Conservation (phyloP, 176 grass and related monocot genomes). For the Chrysopogon serrulatus region DNA sequence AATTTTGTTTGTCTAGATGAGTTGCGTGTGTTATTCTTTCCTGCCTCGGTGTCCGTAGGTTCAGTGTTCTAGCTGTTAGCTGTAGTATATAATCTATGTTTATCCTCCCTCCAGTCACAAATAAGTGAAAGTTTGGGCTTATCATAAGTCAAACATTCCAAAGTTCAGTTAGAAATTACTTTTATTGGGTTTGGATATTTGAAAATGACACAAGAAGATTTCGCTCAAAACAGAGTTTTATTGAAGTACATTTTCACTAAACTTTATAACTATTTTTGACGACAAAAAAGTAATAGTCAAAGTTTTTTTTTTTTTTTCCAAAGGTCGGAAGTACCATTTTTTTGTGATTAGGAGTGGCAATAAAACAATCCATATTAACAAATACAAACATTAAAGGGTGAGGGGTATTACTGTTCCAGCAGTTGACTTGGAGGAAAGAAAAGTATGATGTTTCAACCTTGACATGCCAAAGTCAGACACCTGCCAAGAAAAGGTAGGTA, state of each 20-base stretch:
- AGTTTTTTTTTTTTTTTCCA: background rate
- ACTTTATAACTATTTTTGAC: background rate
- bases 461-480: conserved; percentile 99
- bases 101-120: background rate
- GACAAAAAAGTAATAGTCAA: background rate
- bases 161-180: background rate
- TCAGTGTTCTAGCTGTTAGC: background rate
- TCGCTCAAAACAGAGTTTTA: background rate
- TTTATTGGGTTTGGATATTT: background rate
- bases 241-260: background rate
- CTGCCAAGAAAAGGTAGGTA: conserved; percentile 38
- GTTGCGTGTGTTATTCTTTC: background rate
- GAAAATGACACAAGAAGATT: background rate
- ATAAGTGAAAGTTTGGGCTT: background rate
- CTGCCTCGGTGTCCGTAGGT: background rate
- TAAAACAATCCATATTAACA: background rate
- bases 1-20: background rate
- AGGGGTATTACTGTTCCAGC: conserved; percentile 81
- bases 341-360: background rate
- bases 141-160: background rate
- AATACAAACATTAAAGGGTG: conserved; percentile 3
- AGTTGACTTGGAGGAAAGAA: conserved; percentile 95
- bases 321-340: background rate
- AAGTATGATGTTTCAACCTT: conserved; percentile 97
- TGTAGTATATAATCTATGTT: background rate